phyloP scores from a whole-genome alignment of 805 yeast genomes.

The Lipomyces lipofer region DNA sequence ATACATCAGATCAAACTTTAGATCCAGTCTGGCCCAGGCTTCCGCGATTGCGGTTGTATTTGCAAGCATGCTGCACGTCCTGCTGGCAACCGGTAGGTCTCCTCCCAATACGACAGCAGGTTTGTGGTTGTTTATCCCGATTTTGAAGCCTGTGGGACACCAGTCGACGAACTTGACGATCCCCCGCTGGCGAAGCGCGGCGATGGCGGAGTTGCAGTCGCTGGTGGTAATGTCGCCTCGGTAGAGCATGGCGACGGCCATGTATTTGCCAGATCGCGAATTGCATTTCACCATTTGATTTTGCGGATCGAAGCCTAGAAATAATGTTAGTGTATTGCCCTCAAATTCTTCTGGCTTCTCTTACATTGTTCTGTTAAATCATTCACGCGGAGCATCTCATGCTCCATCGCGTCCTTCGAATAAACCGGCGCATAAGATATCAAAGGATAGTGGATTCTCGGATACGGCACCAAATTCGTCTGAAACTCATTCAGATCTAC shows the following conservation, averaged over 20 bases:
- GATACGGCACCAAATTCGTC: conserved; percentile 97
- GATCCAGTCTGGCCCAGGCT: conserved; percentile 97
- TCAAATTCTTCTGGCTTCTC: conserved; percentile 96
- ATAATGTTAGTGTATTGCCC: conserved; percentile 91
- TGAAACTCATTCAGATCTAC: conserved; percentile 98
- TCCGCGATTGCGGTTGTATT: conserved; percentile 99
- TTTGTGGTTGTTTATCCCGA: conserved; percentile 98
- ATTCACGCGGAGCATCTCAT: conserved; percentile 10
- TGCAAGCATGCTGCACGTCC: conserved; percentile 98
- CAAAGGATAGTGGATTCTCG: conserved; percentile 99
- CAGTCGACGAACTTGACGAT: conserved; percentile 97
- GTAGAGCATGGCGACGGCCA: conserved; percentile 97
- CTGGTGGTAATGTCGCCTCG: conserved; percentile 98
- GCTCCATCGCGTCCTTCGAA: conserved; percentile 54
- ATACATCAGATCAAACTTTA: conserved; percentile 97
- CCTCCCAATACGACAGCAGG: conserved; percentile 89
- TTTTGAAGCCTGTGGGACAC: conserved; percentile 99
- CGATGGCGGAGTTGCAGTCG: conserved; percentile 95
- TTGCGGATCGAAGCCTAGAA: conserved; percentile 87
- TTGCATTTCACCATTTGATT: conserved; percentile 99
- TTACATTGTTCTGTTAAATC: conserved; percentile 43
- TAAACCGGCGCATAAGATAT: conserved; percentile 97
- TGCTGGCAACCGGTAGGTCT: conserved; percentile 85
- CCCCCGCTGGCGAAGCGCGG: conserved; percentile 89
- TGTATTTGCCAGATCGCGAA: conserved; percentile 94